Percentiles rank a stretch among this genome's conserved stretches.
phyloP scores from a whole-genome alignment of 352 stramenopile genomes.

The Thalassiosira hispida region DNA sequence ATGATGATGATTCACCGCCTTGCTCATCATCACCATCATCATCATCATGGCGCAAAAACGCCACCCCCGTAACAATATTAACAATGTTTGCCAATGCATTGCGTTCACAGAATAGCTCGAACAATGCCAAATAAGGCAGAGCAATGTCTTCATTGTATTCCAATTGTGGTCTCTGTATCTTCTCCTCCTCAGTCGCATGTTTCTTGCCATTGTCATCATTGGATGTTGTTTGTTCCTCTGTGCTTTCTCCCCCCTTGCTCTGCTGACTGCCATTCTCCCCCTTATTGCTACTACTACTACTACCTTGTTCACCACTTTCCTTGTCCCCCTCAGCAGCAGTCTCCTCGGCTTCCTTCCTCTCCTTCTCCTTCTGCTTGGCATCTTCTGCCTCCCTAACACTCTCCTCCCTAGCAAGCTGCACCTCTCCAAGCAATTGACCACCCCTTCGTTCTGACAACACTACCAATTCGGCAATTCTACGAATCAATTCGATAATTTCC shows the following conservation, averaged over 20 bases:
- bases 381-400: no score
- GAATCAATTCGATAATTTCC: conserved; percentile 75
- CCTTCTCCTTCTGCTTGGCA: no score
- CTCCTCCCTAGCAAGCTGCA: not conserved
- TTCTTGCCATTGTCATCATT: no score
- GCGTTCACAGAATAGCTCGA: conserved; percentile 83
- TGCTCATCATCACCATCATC: no score
- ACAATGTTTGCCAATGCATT: conserved; percentile 73
- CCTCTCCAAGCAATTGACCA: conserved; percentile 18
- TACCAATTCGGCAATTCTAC: conserved; percentile 77
- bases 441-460: conserved; percentile 61
- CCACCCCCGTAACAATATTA: conserved; percentile 66
- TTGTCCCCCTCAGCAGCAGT: no score
- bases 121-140: conserved; percentile 53
- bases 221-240: no score
- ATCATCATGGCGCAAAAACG: conserved; percentile 42
- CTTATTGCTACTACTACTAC: not conserved
- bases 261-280: not conserved
- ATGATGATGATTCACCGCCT: no score
- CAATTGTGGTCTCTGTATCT: not conserved
- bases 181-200: no score
- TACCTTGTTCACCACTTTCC: not conserved
- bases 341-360: no score
- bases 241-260: no score
- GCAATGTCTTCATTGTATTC: conserved; percentile 34